A percentile compares a stretch with the other conserved stretches of the same genome.
Conservation (phyloP, 345 rosid genomes). For the Litchi chinensis region DNA sequence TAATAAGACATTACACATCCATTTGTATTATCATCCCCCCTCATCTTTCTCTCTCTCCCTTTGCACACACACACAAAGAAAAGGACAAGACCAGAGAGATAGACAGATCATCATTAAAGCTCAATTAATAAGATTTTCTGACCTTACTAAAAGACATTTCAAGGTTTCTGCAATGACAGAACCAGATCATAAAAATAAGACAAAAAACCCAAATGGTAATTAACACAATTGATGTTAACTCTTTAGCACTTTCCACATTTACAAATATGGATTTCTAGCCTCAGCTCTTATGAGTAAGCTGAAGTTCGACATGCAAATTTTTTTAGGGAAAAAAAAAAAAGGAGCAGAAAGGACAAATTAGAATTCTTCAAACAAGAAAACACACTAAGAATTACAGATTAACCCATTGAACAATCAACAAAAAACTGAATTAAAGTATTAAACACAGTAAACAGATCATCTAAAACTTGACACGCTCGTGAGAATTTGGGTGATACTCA, state of each 20-base stretch:
- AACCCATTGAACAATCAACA: constrained; percentile 18
- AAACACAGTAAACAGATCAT: constrained; percentile 8
- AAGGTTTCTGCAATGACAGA: constrained; percentile 11
- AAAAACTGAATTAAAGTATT: constrained; percentile 5
- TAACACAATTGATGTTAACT: background rate
- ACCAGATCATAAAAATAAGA: constrained; percentile 15
- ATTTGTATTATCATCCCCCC: background rate
- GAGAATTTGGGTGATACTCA: background rate
- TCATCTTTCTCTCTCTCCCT: background rate
- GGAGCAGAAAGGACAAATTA: background rate
- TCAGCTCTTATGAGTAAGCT: constrained; percentile 7
- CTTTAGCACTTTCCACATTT: background rate
- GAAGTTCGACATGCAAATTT: too few relatives aligned
- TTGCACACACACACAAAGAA: background rate
- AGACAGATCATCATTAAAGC: constrained; percentile 1
- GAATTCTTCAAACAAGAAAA: constrained; percentile 22
- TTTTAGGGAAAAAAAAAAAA: too few relatives aligned
- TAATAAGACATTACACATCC: constrained; percentile 12
- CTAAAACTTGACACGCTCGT: constrained; percentile 1
- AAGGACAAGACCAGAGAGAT: background rate
- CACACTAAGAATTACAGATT: constrained; percentile 24
- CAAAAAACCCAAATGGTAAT: background rate
- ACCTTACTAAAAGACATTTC: constrained; percentile 4
- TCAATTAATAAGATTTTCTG: background rate
- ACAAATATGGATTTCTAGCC: background rate